Conservation (phyloP, 2,329 filamentous ascomycete genomes). For the Beauveria varroae region DNA sequence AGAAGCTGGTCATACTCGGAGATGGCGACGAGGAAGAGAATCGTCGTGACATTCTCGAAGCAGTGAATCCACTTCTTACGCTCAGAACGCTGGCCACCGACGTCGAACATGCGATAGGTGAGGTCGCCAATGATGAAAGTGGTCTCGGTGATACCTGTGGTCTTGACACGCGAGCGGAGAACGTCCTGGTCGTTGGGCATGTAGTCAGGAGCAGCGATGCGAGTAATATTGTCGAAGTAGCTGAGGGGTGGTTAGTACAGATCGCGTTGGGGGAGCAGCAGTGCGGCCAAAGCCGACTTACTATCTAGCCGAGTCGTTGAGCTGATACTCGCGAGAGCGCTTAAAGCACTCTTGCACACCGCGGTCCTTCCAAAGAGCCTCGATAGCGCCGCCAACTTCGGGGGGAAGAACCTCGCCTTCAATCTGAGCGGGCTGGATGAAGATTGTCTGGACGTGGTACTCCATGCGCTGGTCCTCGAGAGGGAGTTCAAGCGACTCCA, state of each 20-base stretch:
- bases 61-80: conserved; percentile 99
- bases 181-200: conserved; percentile 95
- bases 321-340: conserved; percentile 88
- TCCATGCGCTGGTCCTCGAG: conserved; percentile 88
- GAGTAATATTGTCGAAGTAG: conserved; percentile 93
- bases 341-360: conserved; percentile 95
- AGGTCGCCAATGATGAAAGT: conserved; percentile 92
- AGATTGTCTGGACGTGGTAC: conserved; percentile 96
- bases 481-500: conserved; percentile 67
- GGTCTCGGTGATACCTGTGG: conserved; percentile 93
- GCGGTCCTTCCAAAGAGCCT: conserved; percentile 84
- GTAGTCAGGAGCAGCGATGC: conserved; percentile 85
- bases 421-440: conserved; percentile 96
- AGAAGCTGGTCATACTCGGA: conserved; percentile 95
- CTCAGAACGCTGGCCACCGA: conserved; percentile 90
- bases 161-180: conserved; percentile 92
- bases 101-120: conserved; percentile 96
- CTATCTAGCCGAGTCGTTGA: conserved; percentile 97
- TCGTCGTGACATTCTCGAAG: conserved; percentile 96
- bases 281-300: conserved; percentile 41
- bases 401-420: conserved; percentile 91
- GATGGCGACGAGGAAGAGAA: conserved; percentile 93
- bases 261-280: not conserved
- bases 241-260: conserved; percentile 40
- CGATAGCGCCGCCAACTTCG: conserved; percentile 88